Conservation (phyloP, 805 yeast species). For the Yamadazyma tumulicola region DNA sequence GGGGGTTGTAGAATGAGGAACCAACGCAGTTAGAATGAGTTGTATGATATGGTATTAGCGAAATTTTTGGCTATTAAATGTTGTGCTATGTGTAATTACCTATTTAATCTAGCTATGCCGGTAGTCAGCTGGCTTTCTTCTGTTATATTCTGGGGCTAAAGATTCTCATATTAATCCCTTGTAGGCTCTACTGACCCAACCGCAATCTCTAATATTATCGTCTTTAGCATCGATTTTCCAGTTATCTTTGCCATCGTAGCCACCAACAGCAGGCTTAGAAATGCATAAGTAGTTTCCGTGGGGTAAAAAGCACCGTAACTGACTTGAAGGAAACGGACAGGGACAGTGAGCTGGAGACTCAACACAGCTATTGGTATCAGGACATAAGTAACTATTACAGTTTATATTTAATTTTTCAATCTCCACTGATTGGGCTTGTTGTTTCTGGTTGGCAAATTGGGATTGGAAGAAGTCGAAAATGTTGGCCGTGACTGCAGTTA, state of each 20-base stretch:
- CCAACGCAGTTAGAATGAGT: too few species aligned
- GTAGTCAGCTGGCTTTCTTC: too few species aligned
- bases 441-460: slow-evolving; percentile 20
- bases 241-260: slow-evolving; percentile 42
- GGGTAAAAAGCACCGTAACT: slow-evolving; percentile 76
- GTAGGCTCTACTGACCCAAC: slow-evolving; percentile 76
- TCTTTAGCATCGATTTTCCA: slow-evolving; percentile 49
- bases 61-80: background rate
- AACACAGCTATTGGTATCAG: slow-evolving; percentile 80
- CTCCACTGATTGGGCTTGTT: slow-evolving; percentile 36
- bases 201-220: slow-evolving; percentile 67
- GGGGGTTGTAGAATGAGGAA: too few species aligned
- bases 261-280: slow-evolving; percentile 62
- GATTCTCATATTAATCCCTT: slow-evolving; percentile 27
- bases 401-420: slow-evolving; percentile 32
- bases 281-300: slow-evolving; percentile 72
- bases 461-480: slow-evolving; percentile 34
- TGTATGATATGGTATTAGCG: background rate
- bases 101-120: too few species aligned
- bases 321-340: slow-evolving; percentile 85
- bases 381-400: slow-evolving; percentile 74
- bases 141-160: too few species aligned
- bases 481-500: slow-evolving; percentile 21
- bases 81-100: too few species aligned
- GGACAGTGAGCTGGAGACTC: slow-evolving; percentile 70